phyloP scores from a whole-genome alignment of 148 eudicot species.

The Polygonum aviculare region DNA sequence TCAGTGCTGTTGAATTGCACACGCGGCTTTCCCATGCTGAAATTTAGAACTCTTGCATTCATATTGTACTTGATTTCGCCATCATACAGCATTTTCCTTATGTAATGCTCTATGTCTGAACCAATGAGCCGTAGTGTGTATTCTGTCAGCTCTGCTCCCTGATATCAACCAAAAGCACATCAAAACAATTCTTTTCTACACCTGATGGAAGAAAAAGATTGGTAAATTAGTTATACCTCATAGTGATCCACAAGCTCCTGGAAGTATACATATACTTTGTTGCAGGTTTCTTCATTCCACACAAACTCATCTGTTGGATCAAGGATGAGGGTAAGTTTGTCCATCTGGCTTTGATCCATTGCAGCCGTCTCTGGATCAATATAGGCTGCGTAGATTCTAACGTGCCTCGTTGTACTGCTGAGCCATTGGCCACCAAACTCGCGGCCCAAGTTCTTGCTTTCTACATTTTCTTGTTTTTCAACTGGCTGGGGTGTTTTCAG shows the following conservation, averaged over 20 bases:
- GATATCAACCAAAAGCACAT: slow-evolving; percentile 13
- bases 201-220: background rate
- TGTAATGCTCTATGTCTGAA: slow-evolving; percentile 89
- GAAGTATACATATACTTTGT: slow-evolving; percentile 58
- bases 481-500: slow-evolving; percentile 42
- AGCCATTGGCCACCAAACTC: slow-evolving; percentile 97
- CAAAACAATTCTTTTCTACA: background rate
- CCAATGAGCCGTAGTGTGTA: slow-evolving; percentile 86
- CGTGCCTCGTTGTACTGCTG: slow-evolving; percentile 78
- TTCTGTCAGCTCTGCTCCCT: slow-evolving; percentile 90
- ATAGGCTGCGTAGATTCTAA: slow-evolving; percentile 81
- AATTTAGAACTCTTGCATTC: slow-evolving; percentile 74
- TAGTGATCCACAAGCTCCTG: slow-evolving; percentile 89
- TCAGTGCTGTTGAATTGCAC: slow-evolving; percentile 65
- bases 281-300: slow-evolving; percentile 68
- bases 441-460: slow-evolving; percentile 61
- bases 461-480: slow-evolving; percentile 54
- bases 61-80: slow-evolving; percentile 88
- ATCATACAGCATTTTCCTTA: slow-evolving; percentile 72
- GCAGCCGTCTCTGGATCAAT: slow-evolving; percentile 72
- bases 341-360: slow-evolving; percentile 81
- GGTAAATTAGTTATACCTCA: slow-evolving; percentile 41
- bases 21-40: slow-evolving; percentile 92
- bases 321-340: slow-evolving; percentile 77
- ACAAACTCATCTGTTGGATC: slow-evolving; percentile 81